Evolutionary conservation across 441 rosid species (phyloP).

Genomic region (Erysimum cheiri): DNA sequence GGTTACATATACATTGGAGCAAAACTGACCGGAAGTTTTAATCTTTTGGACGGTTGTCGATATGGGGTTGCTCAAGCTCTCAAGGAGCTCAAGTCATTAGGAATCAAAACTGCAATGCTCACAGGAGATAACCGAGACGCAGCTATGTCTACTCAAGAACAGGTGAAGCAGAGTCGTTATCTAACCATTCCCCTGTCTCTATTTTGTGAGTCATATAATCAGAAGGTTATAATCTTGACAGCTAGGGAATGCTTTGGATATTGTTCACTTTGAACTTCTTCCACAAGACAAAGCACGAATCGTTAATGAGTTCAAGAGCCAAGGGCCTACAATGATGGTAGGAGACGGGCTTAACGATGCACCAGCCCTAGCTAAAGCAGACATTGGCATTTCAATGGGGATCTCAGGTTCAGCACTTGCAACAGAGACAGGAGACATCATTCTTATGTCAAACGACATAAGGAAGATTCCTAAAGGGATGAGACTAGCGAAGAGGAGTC

Average conservation of each 20-base stretch:
- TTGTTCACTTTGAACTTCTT: conserved; percentile 71
- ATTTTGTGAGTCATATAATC: neutral
- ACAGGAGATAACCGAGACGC: conserved; percentile 78
- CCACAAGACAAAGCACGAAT: conserved; percentile 76
- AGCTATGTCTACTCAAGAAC: conserved; percentile 71
- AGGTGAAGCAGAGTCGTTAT: conserved; percentile 50
- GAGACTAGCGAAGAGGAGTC: conserved; percentile 60
- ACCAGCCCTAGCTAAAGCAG: conserved; percentile 85
- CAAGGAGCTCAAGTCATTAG: conserved; percentile 57
- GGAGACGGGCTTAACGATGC: conserved; percentile 95
- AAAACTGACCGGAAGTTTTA: conserved; percentile 57
- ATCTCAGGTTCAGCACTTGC: conserved; percentile 91
- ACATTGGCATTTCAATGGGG: conserved; percentile 94
- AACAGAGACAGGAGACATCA: conserved; percentile 74
- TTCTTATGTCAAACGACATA: conserved; percentile 88
- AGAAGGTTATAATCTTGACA: conserved; percentile 43
- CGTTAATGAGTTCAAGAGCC: conserved; percentile 53
- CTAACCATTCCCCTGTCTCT: neutral
- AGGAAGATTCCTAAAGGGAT: conserved; percentile 69
- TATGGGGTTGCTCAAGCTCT: conserved; percentile 74
- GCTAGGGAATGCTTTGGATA: conserved; percentile 63
- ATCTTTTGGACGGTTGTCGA: conserved; percentile 76
- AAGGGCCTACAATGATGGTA: conserved; percentile 80
- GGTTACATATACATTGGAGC: conserved; percentile 67
- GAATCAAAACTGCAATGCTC: conserved; percentile 75